Evolutionary conservation across 768 basidiomycete species (phyloP), one percentile per base, ranked within the genome.

Genomic region (Boletellus emodensis): DNA sequence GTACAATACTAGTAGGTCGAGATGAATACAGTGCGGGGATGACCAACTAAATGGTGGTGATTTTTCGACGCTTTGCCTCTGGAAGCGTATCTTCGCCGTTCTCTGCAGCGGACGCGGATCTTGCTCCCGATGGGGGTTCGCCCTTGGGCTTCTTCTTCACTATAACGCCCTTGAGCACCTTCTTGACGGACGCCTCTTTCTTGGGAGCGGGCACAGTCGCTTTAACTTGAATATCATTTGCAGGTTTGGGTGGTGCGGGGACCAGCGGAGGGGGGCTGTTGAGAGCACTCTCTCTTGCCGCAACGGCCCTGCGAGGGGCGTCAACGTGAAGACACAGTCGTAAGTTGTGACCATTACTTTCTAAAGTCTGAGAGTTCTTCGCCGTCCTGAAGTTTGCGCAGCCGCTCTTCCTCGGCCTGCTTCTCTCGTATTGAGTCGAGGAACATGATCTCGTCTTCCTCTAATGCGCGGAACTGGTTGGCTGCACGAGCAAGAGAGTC

Each of bases 361-460:
- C 82, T 83, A 64, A 93, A 93, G 60, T 74, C 76, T 49, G 82
- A 82, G 41, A 93, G 71, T 70, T 93, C 88, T 61, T 87, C 85
- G 6, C 85, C 87, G 48, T 93, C 90, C 59, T 78, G 75, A 64
- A 83, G 75, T 60, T 82, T 85, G 46, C 87, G 83, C 48, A 82
- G 74, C 14, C 82, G 80, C 63, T 93, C 90, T 69, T 90, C 88
- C 54, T 79, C 79, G 55, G 83, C 78, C 64, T 88, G 82, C 44
- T 81, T 81, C 65, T 90, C 85, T 53, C 85, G 75, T 52, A 93
- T 74, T 15, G 87, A 87, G 62, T 92, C 90, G 28, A 93, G 78
- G 62, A 93, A 93, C 76, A 87, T 83, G 55, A 93, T 85, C 62
- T 93, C 90, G 69, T 93, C 90, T 66, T 92, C 90, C 62, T 93